Conservation (phyloP, 1,284 basidiomycete genomes). For the Moesziomyces globuligerus region DNA sequence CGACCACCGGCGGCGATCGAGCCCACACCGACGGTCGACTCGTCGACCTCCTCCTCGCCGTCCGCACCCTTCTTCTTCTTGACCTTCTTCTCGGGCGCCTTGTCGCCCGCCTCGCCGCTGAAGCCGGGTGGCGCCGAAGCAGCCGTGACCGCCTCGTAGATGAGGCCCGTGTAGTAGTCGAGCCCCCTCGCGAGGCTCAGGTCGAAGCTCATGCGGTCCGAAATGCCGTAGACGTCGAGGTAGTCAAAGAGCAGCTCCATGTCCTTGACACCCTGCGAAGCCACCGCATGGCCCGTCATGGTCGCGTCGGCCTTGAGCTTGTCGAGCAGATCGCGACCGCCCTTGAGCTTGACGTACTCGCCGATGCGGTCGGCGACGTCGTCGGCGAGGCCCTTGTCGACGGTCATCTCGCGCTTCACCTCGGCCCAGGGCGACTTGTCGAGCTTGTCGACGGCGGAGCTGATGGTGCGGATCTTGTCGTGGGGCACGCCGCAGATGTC, state of each 20-base stretch:
- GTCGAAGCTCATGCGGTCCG: constrained; percentile 87
- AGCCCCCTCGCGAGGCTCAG: constrained; percentile 93
- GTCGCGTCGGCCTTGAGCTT: constrained; percentile 77
- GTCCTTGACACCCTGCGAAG: constrained; percentile 84
- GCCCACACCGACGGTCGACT: constrained; percentile 91
- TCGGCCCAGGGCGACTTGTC: constrained; percentile 93
- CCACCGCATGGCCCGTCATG: constrained; percentile 78
- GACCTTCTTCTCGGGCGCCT: constrained; percentile 65
- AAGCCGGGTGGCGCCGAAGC: constrained; percentile 89
- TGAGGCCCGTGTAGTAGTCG: constrained; percentile 98
- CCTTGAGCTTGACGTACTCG: constrained; percentile 89
- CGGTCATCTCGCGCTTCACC: constrained; percentile 94
- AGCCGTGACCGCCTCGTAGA: constrained; percentile 95
- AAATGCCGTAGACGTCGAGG: constrained; percentile 81
- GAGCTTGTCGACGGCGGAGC: constrained; percentile 96
- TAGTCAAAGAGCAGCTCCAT: constrained; percentile 88
- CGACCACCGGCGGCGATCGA: constrained; percentile 97
- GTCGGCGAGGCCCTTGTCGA: constrained; percentile 89
- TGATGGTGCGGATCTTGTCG: constrained; percentile 93
- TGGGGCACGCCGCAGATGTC: constrained; percentile 92
- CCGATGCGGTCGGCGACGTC: constrained; percentile 91
- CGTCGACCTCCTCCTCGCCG: constrained; percentile 84
- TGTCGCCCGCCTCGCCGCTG: constrained; percentile 62
- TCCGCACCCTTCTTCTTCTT: constrained; percentile 72
- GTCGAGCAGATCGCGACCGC: constrained; percentile 81